Percentiles rank a stretch among this genome's conserved stretches.
phyloP scores from a whole-genome alignment of 331 rosid species.

The Cucumis variabilis region DNA sequence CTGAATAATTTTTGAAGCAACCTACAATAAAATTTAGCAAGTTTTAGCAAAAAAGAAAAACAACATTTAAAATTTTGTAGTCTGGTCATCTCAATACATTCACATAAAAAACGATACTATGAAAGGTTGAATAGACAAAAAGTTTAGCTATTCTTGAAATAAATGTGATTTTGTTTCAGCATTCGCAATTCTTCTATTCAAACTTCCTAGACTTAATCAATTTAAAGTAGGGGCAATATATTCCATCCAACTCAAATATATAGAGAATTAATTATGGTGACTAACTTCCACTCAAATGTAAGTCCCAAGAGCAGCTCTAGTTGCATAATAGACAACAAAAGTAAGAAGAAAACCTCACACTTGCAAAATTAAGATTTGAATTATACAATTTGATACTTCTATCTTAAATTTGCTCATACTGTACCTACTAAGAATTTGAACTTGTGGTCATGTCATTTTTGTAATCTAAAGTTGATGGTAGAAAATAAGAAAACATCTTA shows the following conservation, averaged over 20 bases:
- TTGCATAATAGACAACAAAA: conserved; percentile 55
- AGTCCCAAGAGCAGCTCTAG: conserved; percentile 11
- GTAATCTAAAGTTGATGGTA: neutral
- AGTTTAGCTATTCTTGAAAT: no score
- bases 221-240: neutral
- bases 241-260: conserved; percentile 20
- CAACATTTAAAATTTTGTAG: no score
- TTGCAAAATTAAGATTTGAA: conserved; percentile 51
- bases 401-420: neutral
- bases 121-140: neutral
- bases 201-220: no score
- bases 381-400: neutral
- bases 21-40: no score
- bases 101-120: no score
- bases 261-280: conserved; percentile 37
- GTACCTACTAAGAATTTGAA: neutral
- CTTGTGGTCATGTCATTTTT: neutral
- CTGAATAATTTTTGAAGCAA: no score
- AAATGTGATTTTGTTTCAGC: no score
- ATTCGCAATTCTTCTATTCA: no score
- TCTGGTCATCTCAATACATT: no score
- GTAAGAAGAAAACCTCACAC: conserved; percentile 93
- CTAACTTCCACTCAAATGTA: conserved; percentile 92
- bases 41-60: no score
- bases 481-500: neutral